Evolutionary conservation across 768 basidiomycete genomes (phyloP), one percentile per base, ranked within the genome.

Genomic region (Collybiopsis confluens): DNA sequence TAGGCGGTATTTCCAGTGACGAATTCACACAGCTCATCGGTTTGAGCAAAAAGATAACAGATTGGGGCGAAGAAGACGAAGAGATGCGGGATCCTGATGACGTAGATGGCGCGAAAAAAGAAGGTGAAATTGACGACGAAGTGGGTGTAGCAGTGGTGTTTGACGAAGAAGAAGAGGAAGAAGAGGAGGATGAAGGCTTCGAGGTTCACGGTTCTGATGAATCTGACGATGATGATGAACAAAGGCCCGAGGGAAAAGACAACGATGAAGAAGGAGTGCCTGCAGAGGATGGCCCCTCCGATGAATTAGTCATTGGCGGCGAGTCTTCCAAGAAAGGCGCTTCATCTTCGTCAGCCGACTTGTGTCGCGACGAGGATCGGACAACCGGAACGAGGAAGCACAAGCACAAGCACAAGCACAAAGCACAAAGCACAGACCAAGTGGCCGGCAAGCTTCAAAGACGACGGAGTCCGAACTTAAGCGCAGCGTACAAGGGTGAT

Each of bases 101-200:
- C 30, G 30, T 33, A 13, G 91, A 92, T 59, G 76, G 78, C 70
- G 92, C 91, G 64, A 75, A 79, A 44, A 86, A 88, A 67, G 91
- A 90, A 54, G 90, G 84, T 2, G 92, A 89, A 68, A 93, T 98
- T 61, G 96, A 98, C 59, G 94, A 94, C 55, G 94, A 96, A n/a
- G n/a, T n/a, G n/a, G n/a, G n/a, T n/a, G n/a, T n/a, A n/a, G 96
- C 96, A 0, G 95, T 99, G 8, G 88, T 98, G 4, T 98, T 98
- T 56, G 95, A 98, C 59, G 96, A 98, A 64, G 97, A 98, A 55
- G 96, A 97, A 59, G 86, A 92, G 62, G 94, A 97, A 3, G 75
- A 80, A 21, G 93, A 95, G 2, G 92, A 95, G 18, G 92, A 90
- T 0, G 91, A 90, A 59, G 89, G 86, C 1, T 98, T 77, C 59